Percentiles rank a stretch among this genome's conserved stretches.
phyloP scores from a whole-genome alignment of 768 basidiomycete genomes.

The Mycena latifolia region DNA sequence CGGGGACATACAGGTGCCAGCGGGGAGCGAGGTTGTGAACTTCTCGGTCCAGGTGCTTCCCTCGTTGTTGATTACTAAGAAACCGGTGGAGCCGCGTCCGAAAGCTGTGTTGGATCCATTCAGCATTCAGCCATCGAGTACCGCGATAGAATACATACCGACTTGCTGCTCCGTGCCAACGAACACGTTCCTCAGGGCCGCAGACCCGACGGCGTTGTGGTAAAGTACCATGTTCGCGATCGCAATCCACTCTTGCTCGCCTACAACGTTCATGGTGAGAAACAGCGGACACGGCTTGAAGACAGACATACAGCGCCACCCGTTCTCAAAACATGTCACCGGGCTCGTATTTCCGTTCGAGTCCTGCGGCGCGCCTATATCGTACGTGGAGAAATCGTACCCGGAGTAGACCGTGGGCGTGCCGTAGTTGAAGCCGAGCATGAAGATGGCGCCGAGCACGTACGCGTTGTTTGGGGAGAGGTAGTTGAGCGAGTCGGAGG shows the following conservation, averaged over 20 bases:
- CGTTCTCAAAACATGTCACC: slow-evolving; percentile 39
- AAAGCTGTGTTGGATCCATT: slow-evolving; percentile 15
- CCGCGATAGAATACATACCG: slow-evolving; percentile 16
- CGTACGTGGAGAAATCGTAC: slow-evolving; percentile 22
- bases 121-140: slow-evolving; percentile 8
- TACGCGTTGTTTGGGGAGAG: slow-evolving; percentile 23
- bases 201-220: slow-evolving; percentile 47
- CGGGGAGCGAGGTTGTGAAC: slow-evolving; percentile 47
- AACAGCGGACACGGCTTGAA: slow-evolving; percentile 18
- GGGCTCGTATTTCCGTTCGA: slow-evolving; percentile 37
- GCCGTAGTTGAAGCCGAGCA: slow-evolving; percentile 31
- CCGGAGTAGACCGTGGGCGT: slow-evolving; percentile 29
- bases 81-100: slow-evolving; percentile 51
- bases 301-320: slow-evolving; percentile 30
- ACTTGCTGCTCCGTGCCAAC: slow-evolving; percentile 30
- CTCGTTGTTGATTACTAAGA: slow-evolving; percentile 59
- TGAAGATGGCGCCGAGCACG: slow-evolving; percentile 26
- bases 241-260: slow-evolving; percentile 48
- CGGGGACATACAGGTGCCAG: slow-evolving; percentile 28
- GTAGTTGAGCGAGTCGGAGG: slow-evolving; percentile 28
- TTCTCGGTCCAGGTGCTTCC: slow-evolving; percentile 52
- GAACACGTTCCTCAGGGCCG: slow-evolving; percentile 48
- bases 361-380: slow-evolving; percentile 28
- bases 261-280: slow-evolving; percentile 24
- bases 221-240: slow-evolving; percentile 55